These are phyloP conservation scores for Chamaecrista fasciculata DNA, from an alignment of 306 rosid genomes.

Conservation along the genomic window DNA sequence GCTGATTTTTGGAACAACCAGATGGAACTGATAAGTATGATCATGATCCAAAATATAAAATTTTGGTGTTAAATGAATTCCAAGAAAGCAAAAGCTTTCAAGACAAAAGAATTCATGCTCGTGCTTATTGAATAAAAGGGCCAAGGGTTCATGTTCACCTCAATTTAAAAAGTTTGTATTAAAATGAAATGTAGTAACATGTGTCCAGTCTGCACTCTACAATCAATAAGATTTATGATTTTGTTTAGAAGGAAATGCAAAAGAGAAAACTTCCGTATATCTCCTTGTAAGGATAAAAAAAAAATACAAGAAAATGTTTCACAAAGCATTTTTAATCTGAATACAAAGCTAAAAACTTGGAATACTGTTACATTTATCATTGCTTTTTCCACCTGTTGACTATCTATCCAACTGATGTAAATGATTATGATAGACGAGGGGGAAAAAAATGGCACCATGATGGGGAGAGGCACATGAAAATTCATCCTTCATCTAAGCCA, in stretches of 20 bases:
- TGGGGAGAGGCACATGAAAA: constrained; percentile 41
- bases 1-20: no score
- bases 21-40: no score
- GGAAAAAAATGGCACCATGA: constrained; percentile 47
- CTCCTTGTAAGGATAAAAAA: constrained; percentile 21
- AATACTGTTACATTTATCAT: constrained; percentile 56
- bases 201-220: not conserved
- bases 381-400: constrained; percentile 48
- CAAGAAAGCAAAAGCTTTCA: not conserved
- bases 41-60: no score
- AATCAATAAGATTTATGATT: not conserved
- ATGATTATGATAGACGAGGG: constrained; percentile 23
- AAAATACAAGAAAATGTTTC: constrained; percentile 41
- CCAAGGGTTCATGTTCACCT: not conserved
- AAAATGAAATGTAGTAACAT: not conserved
- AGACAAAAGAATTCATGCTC: not conserved
- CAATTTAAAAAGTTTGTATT: not conserved
- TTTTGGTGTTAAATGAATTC: no score
- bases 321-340: constrained; percentile 56
- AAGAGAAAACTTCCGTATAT: constrained; percentile 10
- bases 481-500: constrained; percentile 31
- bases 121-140: not conserved
- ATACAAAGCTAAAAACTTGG: constrained; percentile 49
- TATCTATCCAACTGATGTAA: constrained; percentile 44
- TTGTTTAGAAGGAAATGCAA: not conserved